Evolutionary conservation across 176 grass and related monocot species (phyloP).

Genomic region (maize (Zea mays)): Zm-B73-REFERENCE-NAM-5.0 NC_050105.1:121450001-121450500

Average conservation of each 20-base stretch:
- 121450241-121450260: slow-evolving; percentile 47
- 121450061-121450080: slow-evolving; percentile 30
- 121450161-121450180: slow-evolving; percentile 58
- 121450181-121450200: slow-evolving; percentile 47
- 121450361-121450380: slow-evolving; percentile 51
- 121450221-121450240: slow-evolving; percentile 49
- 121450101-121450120: slow-evolving; percentile 18
- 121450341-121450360: slow-evolving; percentile 57
- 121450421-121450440: slow-evolving; percentile 31
- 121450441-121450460: slow-evolving; percentile 44
- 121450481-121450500: slow-evolving; percentile 52
- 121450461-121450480: slow-evolving; percentile 33
- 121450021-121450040: slow-evolving; percentile 17
- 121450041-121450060: slow-evolving; percentile 45
- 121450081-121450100: slow-evolving; percentile 34
- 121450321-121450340: slow-evolving; percentile 38
- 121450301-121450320: slow-evolving; percentile 55
- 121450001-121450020: neutral
- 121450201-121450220: neutral
- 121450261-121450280: slow-evolving; percentile 19
- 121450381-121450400: slow-evolving; percentile 62
- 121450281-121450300: slow-evolving; percentile 61
- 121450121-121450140: slow-evolving; percentile 31
- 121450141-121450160: slow-evolving; percentile 7
- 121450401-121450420: slow-evolving; percentile 39